These are phyloP conservation scores for Elsinoe fawcettii DNA, from an alignment of 2,329 filamentous ascomycete genomes.

Conservation along the genomic window DNA sequence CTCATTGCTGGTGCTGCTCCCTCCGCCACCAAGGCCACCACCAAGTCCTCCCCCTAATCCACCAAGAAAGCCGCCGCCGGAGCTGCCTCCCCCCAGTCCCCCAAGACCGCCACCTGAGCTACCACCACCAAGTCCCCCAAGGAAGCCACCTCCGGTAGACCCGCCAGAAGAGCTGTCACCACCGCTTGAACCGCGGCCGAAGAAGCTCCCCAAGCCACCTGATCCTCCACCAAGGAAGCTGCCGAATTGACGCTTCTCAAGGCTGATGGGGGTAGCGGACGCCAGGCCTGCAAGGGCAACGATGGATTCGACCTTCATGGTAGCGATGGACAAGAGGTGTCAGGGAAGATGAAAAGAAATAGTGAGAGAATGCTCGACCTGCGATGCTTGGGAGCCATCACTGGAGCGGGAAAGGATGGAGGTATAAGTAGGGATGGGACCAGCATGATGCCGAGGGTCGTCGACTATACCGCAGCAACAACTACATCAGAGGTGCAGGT, in stretches of 20 bases:
- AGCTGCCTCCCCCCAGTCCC: neutral
- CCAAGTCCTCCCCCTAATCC: neutral
- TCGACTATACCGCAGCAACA: neutral
- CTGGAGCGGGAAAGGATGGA: neutral
- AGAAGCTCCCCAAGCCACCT: neutral
- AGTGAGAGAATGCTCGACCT: conserved; percentile 1
- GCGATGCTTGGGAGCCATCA: neutral
- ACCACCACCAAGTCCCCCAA: neutral
- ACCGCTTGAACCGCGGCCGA: neutral
- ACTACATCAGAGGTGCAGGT: neutral
- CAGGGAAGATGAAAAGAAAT: neutral
- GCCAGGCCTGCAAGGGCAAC: neutral
- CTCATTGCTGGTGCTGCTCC: conserved; percentile 18
- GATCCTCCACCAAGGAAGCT: conserved; percentile 5
- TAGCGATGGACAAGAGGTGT: neutral
- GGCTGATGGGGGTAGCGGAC: conserved; percentile 5
- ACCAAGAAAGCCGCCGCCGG: neutral
- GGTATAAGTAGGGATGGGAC: neutral
- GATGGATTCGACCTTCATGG: conserved; percentile 1
- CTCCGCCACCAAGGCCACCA: no score
- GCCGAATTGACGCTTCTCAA: conserved; percentile 6
- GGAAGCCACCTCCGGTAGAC: neutral
- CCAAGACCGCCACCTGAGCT: neutral
- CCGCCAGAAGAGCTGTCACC: neutral
- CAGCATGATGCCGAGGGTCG: neutral